phyloP scores from a whole-genome alignment of 176 grass and related monocot genomes.

The Zea mays region Zm-B73-REFERENCE-NAM-5.0 NC_050100.1:193539001-193539500 shows the following conservation, averaged over 20 bases:
- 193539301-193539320: background rate
- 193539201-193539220: background rate
- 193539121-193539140: constrained; percentile 11
- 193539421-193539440: background rate
- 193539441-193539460: background rate
- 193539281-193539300: background rate
- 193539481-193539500: background rate
- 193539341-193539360: constrained; percentile 17
- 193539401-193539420: background rate
- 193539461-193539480: constrained; percentile 11
- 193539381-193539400: constrained; percentile 19
- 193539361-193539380: background rate
- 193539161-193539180: background rate
- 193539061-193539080: no score
- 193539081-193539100: constrained; percentile 1
- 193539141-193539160: background rate
- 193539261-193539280: constrained; percentile 19
- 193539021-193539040: no score
- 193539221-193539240: constrained; percentile 41
- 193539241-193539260: constrained; percentile 21
- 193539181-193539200: background rate
- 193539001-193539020: no score
- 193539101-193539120: no score
- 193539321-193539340: background rate
- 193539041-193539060: no score